Evolutionary conservation across 2,329 filamentous ascomycete genomes (phyloP).

Genomic region (Ilyonectria destructans): DNA sequence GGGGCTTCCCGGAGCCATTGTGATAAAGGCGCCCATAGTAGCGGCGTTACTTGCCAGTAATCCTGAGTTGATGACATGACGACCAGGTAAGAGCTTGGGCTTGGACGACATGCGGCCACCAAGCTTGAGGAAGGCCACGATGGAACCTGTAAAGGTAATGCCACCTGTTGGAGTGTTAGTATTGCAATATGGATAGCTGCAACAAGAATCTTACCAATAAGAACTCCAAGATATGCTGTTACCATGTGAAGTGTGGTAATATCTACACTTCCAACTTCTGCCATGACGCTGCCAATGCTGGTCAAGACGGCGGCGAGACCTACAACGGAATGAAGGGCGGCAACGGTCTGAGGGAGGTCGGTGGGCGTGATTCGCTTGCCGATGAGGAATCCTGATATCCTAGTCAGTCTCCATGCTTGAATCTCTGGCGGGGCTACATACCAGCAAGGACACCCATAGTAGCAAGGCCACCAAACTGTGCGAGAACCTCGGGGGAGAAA

Average conservation of each 20-base stretch:
- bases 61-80: conserved; percentile 82
- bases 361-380: conserved; percentile 91
- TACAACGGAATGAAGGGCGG: conserved; percentile 90
- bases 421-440: conserved; percentile 42
- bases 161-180: conserved; percentile 64
- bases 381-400: conserved; percentile 75
- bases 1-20: conserved; percentile 85
- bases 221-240: conserved; percentile 87
- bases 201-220: conserved; percentile 73
- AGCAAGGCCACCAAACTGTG: conserved; percentile 86
- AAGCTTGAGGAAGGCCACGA: conserved; percentile 92
- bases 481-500: conserved; percentile 83
- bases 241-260: conserved; percentile 87
- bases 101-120: conserved; percentile 86
- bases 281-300: conserved; percentile 89
- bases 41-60: conserved; percentile 84
- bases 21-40: conserved; percentile 88
- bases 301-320: conserved; percentile 91
- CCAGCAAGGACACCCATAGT: conserved; percentile 78
- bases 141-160: conserved; percentile 91
- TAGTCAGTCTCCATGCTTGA: conserved; percentile 21
- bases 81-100: conserved; percentile 80
- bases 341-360: conserved; percentile 90
- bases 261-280: conserved; percentile 71
- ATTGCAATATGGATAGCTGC: not conserved